Evolutionary conservation across 2,329 filamentous ascomycete genomes (phyloP), one percentile per base, ranked within the genome.

Genomic region (Pseudogymnoascus sp.): DNA sequence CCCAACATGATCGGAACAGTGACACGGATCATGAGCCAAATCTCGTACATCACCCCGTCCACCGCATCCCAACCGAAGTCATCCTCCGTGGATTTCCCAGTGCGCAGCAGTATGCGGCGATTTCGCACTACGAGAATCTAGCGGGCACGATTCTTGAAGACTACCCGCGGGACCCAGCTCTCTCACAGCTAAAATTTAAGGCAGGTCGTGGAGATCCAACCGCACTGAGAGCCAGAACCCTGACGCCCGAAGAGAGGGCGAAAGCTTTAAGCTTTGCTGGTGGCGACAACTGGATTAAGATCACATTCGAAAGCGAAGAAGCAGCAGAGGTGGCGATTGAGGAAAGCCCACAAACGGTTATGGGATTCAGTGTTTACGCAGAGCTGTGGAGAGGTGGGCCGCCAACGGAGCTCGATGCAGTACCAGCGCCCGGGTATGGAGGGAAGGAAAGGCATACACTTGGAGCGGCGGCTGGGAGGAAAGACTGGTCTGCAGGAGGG

Each of bases 111-210:
- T 97, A 94, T 81, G 91, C 92, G 28, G 91, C 91, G 34, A 87
- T 97, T 67, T 86, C 89, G 67, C 90, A 90, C 75, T 97, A 89
- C 76, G 93, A 97, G 77, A 83, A 87, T 63, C 85, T 96, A 41
- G 93, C 90, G 6, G 92, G 92, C 25, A 77, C 84, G 64, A 90
- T 97, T 71, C 92, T 92, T 74, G 93, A 97, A 76, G 92, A 97
- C 75, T 97, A 97, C 74, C 85, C 91, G 7, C 86, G 93, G 64
- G 86, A 89, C 65, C 88, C 93, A n/a, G 89, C 90, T 2, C 79
- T 84, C 61, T 81, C 86, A 64, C 82, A 84, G 70, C 79, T 81
- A 62, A 81, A 88, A 62, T 93, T 88, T 77, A 88, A 89, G 70
- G 82, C 86, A 1, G 84, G 92, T 66, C 82, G 90, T 64, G 82